Conservation (phyloP, 176 grass and related monocot genomes). For the Oropetium thomaeum region DNA sequence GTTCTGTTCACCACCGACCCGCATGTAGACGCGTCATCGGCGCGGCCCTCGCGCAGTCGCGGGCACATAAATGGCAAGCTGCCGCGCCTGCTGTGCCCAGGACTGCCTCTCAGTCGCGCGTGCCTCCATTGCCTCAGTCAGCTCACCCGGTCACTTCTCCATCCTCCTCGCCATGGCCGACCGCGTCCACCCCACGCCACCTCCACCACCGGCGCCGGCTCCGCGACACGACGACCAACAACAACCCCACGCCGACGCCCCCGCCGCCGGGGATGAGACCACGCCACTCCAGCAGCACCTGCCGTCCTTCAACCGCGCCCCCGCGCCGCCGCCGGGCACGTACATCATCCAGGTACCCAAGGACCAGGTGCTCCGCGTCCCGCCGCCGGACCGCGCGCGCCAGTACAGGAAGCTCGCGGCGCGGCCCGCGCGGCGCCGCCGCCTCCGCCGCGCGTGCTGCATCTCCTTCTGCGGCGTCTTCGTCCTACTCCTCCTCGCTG, state of each 20-base stretch:
- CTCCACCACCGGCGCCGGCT: background rate
- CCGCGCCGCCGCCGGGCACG: slow-evolving; percentile 6
- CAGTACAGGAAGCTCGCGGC: slow-evolving; percentile 41
- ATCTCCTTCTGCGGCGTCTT: slow-evolving; percentile 7
- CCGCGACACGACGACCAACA: background rate
- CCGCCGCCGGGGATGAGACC: background rate
- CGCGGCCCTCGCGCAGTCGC: too few relatives aligned
- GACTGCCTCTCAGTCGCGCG: background rate
- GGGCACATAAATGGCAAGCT: too few relatives aligned
- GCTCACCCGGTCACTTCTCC: background rate
- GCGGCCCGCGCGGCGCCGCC: slow-evolving; percentile 37
- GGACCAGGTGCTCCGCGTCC: slow-evolving; percentile 74
- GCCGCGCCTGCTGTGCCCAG: background rate
- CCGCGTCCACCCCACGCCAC: slow-evolving; percentile 38
- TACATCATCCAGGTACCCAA: slow-evolving; percentile 85
- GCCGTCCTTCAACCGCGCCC: slow-evolving; percentile 9
- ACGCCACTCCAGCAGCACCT: slow-evolving; percentile 1
- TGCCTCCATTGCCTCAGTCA: background rate
- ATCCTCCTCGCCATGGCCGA: slow-evolving; percentile 30
- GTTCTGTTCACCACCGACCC: too few relatives aligned
- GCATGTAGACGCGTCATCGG: too few relatives aligned
- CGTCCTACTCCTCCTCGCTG: background rate
- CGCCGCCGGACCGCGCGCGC: slow-evolving; percentile 56
- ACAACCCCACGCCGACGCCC: background rate
- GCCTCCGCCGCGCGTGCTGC: slow-evolving; percentile 34